A percentile compares a stretch with the other conserved stretches of the same genome.
These are phyloP conservation scores for Elaeagnus macrophylla DNA, from an alignment of 306 rosid species.

Conservation along the genomic window DNA sequence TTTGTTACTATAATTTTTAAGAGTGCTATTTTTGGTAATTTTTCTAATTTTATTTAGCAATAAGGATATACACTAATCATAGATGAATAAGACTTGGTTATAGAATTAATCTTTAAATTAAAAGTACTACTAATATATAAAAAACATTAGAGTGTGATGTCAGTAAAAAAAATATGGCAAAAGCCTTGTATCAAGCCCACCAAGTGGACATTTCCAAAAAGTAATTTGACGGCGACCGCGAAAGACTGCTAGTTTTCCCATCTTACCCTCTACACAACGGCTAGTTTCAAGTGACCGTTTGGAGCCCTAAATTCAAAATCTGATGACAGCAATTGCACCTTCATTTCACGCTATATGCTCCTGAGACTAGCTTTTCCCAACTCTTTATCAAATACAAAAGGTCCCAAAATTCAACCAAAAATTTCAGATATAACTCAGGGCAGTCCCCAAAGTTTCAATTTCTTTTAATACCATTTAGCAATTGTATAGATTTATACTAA, in stretches of 20 bases:
- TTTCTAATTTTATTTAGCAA: too few relatives aligned
- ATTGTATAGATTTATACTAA: background rate
- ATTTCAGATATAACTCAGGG: constrained; percentile 13
- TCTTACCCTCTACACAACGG: constrained; percentile 34
- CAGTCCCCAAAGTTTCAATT: constrained; percentile 3
- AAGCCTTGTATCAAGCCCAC: too few relatives aligned
- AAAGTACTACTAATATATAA: too few relatives aligned
- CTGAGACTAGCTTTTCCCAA: constrained; percentile 1
- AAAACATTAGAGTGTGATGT: too few relatives aligned
- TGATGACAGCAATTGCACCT: background rate
- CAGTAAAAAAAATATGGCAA: too few relatives aligned
- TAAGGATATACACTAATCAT: too few relatives aligned
- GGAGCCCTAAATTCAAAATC: constrained; percentile 30
- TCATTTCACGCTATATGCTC: background rate
- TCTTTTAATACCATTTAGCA: background rate
- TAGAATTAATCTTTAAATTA: too few relatives aligned
- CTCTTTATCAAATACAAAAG: background rate
- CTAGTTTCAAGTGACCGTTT: constrained; percentile 54
- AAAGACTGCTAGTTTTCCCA: background rate
- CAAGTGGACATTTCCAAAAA: too few relatives aligned
- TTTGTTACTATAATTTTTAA: too few relatives aligned
- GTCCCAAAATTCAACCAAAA: constrained; percentile 8
- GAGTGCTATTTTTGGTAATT: too few relatives aligned
- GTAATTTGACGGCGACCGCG: too few relatives aligned
- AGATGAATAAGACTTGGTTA: too few relatives aligned